Evolutionary conservation across 1,139 yeast species (phyloP).

Genomic region (Kodamaea arcana): DNA sequence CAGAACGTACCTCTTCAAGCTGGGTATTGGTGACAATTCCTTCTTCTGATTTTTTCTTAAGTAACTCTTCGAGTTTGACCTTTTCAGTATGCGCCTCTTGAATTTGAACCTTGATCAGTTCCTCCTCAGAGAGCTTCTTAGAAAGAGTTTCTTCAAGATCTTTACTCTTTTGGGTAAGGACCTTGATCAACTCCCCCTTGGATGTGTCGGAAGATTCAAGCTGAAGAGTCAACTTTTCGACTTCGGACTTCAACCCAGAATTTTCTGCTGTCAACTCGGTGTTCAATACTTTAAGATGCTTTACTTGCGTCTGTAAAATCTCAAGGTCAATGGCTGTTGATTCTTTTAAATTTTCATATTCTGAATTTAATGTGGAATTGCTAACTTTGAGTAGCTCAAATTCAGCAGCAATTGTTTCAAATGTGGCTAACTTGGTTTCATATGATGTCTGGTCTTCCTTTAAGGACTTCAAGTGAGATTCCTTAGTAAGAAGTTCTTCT

Average conservation of each 20-base stretch:
- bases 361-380: constrained; percentile 4
- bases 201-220: background rate
- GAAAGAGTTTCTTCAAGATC: background rate
- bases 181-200: background rate
- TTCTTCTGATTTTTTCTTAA: no score
- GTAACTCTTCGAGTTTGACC: background rate
- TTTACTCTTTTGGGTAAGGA: background rate
- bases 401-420: constrained; percentile 3
- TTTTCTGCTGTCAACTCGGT: constrained; percentile 1
- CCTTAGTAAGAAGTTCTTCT: constrained; percentile 4
- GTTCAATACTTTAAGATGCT: constrained; percentile 13
- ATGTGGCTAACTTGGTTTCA: constrained; percentile 1
- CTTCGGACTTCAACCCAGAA: background rate
- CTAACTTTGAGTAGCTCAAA: constrained; percentile 9
- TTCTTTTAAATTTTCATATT: constrained; percentile 4
- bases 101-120: background rate
- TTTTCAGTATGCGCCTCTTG: background rate
- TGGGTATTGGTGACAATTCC: no score
- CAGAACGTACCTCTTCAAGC: no score
- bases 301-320: constrained; percentile 11
- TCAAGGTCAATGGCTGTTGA: constrained; percentile 5
- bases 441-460: background rate
- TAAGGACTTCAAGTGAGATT: background rate
- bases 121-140: background rate
- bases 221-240: constrained; percentile 1